Evolutionary conservation across 139 green algal genomes (phyloP), one percentile per base, ranked within the genome.

Genomic region (Ostreobium quekettii): DNA sequence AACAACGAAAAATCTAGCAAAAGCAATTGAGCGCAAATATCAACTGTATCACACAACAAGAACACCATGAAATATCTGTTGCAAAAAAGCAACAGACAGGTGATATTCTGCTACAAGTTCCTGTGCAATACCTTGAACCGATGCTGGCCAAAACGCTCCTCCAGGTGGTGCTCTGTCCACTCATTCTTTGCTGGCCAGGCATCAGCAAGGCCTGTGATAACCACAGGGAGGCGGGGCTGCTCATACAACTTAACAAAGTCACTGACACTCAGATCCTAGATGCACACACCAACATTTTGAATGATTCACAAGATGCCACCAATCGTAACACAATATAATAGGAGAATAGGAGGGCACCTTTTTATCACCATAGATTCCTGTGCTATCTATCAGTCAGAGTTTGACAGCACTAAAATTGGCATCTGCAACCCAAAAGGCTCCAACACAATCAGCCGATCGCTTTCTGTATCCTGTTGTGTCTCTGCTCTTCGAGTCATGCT

Each of bases 111-210:
- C 29, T 65, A 36, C 8, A 28, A 32, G 5, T 28, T 29, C 36
- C n/a, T n/a, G n/a, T n/a, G n/a, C n/a, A n/a, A 37, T 36, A 88
- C 85, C 83, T 95, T 95, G 77, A 95, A 95, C 60, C 79, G 85
- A 71, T 91, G 83, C 4, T 87, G 63, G 6, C 71, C 76, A 70
- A 77, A 92, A 1, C 67, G 35, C 35, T 71, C 28, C 28, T 69
- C 35, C 64, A 96, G 70, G 11, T 26, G 3, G 33, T 82, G 64
- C 28, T 72, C 58, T 1, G 69, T 81, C 88, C 88, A 95, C 2
- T 74, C 26, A 4, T 53, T 6, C 3, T 48, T 56, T 22, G 86
- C 84, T 0, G 63, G 68, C 89, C 89, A 95, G 26, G 7, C 38
- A 35, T 91, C 84, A 24, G 63, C 76, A 32, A 86, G 67, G 19